Evolutionary conservation across 106 monocot genomes (phyloP).

Genomic region (Hemerocallis citrina): DNA sequence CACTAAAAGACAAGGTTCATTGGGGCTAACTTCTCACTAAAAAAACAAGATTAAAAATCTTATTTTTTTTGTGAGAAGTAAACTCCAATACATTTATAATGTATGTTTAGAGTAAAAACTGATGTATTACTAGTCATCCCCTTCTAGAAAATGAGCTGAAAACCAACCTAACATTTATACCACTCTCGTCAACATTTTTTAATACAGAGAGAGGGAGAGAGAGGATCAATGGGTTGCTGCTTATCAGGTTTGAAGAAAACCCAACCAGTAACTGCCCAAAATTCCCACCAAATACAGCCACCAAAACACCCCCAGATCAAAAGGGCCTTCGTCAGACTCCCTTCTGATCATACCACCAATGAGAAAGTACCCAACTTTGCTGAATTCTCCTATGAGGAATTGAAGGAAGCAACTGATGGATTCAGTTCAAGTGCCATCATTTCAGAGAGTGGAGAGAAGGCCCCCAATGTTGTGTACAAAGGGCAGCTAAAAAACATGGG

Average conservation of each 20-base stretch:
- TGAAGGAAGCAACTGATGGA: conserved; percentile 54
- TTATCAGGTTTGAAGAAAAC: conserved; percentile 4
- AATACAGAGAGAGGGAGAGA: too few relatives aligned
- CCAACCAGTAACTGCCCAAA: neutral
- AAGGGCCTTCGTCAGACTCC: neutral
- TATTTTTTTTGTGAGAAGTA: too few relatives aligned
- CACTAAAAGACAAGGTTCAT: too few relatives aligned
- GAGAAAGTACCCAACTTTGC: conserved; percentile 50
- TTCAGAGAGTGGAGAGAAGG: conserved; percentile 85
- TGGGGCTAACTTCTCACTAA: too few relatives aligned
- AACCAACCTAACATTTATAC: too few relatives aligned
- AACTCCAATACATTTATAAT: too few relatives aligned
- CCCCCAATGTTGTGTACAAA: conserved; percentile 79
- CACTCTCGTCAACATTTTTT: too few relatives aligned
- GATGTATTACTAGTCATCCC: too few relatives aligned
- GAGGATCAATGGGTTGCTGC: conserved; percentile 11
- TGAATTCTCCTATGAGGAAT: conserved; percentile 70
- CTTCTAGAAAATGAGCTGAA: too few relatives aligned
- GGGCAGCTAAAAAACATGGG: conserved; percentile 46
- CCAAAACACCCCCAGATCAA: neutral
- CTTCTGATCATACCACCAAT: neutral
- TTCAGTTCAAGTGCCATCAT: conserved; percentile 76
- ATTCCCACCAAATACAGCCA: neutral
- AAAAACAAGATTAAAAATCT: too few relatives aligned
- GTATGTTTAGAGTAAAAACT: too few relatives aligned